Conservation (phyloP, 352 stramenopile species). For the Pythium rishiriense region DNA sequence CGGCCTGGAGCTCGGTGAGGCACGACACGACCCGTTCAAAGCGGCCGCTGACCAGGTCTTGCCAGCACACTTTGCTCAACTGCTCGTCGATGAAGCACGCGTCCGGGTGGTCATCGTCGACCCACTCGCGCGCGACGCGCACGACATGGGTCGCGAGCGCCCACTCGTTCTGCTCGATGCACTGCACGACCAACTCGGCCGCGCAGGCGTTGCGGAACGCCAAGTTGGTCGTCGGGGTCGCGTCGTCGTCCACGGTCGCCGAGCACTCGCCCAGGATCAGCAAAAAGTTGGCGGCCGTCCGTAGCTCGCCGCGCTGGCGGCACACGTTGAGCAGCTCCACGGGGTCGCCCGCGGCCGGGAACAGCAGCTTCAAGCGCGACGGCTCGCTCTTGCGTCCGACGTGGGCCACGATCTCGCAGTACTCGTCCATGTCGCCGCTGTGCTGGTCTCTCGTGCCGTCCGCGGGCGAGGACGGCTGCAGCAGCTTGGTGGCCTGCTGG, state of each 20-base stretch:
- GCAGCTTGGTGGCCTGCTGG: conserved; percentile 45
- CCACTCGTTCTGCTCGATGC: conserved; percentile 80
- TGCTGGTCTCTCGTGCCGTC: neutral
- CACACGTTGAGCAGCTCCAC: conserved; percentile 63
- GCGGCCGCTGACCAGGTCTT: conserved; percentile 57
- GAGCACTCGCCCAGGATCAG: conserved; percentile 79
- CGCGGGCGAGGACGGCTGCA: conserved; percentile 32
- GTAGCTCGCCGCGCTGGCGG: conserved; percentile 64
- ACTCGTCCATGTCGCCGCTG: conserved; percentile 65
- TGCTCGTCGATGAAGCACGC: conserved; percentile 62
- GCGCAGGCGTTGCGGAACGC: conserved; percentile 57
- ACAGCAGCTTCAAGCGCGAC: conserved; percentile 68
- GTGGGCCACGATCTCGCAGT: conserved; percentile 83
- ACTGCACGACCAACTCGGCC: conserved; percentile 61
- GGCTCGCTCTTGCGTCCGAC: conserved; percentile 85
- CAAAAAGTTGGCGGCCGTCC: conserved; percentile 82
- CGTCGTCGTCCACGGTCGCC: conserved; percentile 15
- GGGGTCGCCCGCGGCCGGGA: conserved; percentile 66
- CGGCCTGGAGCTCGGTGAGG: conserved; percentile 62
- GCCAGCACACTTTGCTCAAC: conserved; percentile 48
- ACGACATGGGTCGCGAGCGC: conserved; percentile 73
- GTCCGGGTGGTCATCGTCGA: conserved; percentile 31
- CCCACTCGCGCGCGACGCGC: conserved; percentile 81
- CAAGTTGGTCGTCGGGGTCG: conserved; percentile 1
- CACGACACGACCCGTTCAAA: conserved; percentile 70